Evolutionary conservation across 352 stramenopile genomes (phyloP).

Genomic region (Halophytophthora polymorphica): DNA sequence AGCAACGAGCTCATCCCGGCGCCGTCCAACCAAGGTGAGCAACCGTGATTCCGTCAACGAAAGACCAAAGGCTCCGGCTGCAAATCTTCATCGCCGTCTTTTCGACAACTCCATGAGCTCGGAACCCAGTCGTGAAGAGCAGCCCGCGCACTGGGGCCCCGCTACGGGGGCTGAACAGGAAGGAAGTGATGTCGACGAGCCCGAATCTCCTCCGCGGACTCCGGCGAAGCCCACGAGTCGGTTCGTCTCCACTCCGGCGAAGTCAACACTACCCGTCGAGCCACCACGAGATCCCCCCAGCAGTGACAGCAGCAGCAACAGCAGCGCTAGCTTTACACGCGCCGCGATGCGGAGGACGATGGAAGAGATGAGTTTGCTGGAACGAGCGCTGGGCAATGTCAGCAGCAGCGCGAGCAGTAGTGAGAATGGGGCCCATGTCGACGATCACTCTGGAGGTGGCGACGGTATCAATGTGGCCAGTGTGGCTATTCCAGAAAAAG

Average conservation of each 20-base stretch:
- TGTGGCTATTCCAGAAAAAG: background rate
- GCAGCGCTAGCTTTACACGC: constrained; percentile 43
- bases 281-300: constrained; percentile 13
- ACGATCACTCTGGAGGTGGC: constrained; percentile 2
- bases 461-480: constrained; percentile 1
- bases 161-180: constrained; percentile 2
- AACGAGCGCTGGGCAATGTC: constrained; percentile 64
- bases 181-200: constrained; percentile 2
- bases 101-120: constrained; percentile 3
- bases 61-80: background rate
- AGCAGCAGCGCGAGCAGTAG: constrained; percentile 57
- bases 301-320: constrained; percentile 18
- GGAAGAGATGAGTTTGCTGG: constrained; percentile 59
- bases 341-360: constrained; percentile 47
- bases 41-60: constrained; percentile 3
- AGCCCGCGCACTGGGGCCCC: constrained; percentile 6
- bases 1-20: background rate
- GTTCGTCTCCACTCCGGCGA: constrained; percentile 1
- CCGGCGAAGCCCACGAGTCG: constrained; percentile 7
- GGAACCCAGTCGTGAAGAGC: constrained; percentile 7
- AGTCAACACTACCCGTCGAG: background rate
- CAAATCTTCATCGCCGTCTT: constrained; percentile 1
- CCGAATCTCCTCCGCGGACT: constrained; percentile 5
- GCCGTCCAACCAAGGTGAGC: constrained; percentile 1
- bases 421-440: constrained; percentile 1